Evolutionary conservation across 148 eudicot species (phyloP).

Genomic region (Agrostemma githago): DNA sequence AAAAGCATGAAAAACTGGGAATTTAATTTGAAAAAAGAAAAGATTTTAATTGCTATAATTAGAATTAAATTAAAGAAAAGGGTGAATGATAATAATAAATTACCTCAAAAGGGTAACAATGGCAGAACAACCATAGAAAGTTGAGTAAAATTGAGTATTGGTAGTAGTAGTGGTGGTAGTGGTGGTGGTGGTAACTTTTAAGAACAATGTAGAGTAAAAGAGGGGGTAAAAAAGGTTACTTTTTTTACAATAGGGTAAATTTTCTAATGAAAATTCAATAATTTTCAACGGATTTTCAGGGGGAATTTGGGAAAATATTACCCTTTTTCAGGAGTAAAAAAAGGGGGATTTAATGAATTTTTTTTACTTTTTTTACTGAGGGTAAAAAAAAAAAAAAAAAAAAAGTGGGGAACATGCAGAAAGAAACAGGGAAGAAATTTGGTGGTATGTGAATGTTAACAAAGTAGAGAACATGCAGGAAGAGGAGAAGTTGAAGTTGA

Average conservation of each 20-base stretch:
- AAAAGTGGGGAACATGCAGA: not conserved
- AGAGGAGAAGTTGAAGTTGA: not conserved
- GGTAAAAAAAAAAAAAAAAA: not conserved
- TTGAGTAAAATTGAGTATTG: too few species aligned
- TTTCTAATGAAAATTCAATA: not conserved
- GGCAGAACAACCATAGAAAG: conserved; percentile 7
- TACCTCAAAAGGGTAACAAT: not conserved
- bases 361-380: not conserved
- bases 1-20: not conserved
- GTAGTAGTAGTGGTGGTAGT: too few species aligned
- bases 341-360: not conserved
- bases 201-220: not conserved
- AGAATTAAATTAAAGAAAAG: conserved; percentile 1
- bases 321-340: not conserved
- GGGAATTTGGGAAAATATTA: too few species aligned
- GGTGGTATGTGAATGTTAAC: too few species aligned
- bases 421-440: not conserved
- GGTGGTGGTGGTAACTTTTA: too few species aligned
- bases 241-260: not conserved
- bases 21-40: too few species aligned
- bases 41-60: not conserved
- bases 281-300: not conserved
- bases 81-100: not conserved
- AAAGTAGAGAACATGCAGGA: not conserved
- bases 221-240: not conserved